Conservation (phyloP, 345 rosid species). For the Heritiera fomes region DNA sequence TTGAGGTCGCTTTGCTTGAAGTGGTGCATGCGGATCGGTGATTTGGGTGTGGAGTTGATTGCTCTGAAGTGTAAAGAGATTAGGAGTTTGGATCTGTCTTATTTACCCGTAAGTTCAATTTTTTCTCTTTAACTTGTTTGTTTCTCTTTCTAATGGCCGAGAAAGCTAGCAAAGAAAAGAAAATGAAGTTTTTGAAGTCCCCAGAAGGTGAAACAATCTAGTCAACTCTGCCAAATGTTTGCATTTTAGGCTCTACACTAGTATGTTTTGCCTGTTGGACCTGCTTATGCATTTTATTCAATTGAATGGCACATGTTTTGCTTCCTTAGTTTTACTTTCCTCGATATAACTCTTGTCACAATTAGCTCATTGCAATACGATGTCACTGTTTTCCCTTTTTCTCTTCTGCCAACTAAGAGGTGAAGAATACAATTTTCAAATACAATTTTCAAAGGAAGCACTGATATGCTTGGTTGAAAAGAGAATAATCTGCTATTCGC, state of each 20-base stretch:
- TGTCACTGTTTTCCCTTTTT: neutral
- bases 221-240: neutral
- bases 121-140: neutral
- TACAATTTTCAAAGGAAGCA: neutral
- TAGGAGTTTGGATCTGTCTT: conserved; percentile 49
- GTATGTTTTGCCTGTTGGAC: neutral
- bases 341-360: neutral
- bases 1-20: conserved; percentile 43
- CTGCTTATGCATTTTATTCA: neutral
- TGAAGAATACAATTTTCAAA: too few species aligned
- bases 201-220: neutral
- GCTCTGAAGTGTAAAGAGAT: conserved; percentile 47
- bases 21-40: conserved; percentile 52
- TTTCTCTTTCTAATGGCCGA: neutral
- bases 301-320: neutral
- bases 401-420: neutral
- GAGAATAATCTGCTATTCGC: neutral
- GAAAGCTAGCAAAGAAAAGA: neutral
- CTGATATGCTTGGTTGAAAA: conserved; percentile 9
- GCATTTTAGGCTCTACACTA: neutral
- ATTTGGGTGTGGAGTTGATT: conserved; percentile 50
- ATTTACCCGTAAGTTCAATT: conserved; percentile 38
- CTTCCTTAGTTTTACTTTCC: conserved; percentile 7
- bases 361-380: neutral
- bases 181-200: neutral